These are phyloP conservation scores for Alternaria infectoria DNA, from an alignment of 2,329 filamentous ascomycete species.

Conservation along the genomic window DNA sequence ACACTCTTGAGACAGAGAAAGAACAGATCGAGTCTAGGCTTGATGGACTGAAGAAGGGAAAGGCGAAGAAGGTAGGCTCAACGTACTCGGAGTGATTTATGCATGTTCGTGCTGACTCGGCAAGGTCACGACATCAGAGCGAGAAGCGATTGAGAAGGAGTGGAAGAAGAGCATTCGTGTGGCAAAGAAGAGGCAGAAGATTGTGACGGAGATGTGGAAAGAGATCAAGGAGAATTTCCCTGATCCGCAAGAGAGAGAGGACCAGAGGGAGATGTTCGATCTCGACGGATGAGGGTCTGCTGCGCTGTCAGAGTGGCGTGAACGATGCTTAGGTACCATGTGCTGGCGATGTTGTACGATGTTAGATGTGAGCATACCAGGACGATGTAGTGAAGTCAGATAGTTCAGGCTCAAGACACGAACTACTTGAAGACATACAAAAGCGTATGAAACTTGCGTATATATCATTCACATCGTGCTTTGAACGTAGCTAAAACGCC, in stretches of 20 bases:
- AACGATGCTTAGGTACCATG: neutral
- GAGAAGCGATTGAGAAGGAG: constrained; percentile 54
- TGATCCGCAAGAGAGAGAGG: constrained; percentile 55
- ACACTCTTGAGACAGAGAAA: constrained; percentile 54
- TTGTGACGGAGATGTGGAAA: constrained; percentile 60
- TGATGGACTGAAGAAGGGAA: constrained; percentile 48
- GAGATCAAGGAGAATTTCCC: constrained; percentile 56
- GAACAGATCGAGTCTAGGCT: constrained; percentile 51
- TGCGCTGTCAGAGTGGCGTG: neutral
- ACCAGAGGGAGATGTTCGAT: constrained; percentile 57
- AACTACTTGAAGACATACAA: neutral
- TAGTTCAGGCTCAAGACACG: neutral
- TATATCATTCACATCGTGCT: neutral
- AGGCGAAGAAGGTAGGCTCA: constrained; percentile 53
- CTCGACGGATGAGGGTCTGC: constrained; percentile 38
- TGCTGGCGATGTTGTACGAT: neutral
- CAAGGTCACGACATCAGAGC: constrained; percentile 50
- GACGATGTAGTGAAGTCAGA: neutral
- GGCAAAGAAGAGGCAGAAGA: constrained; percentile 53
- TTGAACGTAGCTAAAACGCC: neutral
- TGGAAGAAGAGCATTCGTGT: constrained; percentile 53
- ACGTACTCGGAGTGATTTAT: neutral
- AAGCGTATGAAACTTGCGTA: neutral
- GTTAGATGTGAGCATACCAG: neutral
- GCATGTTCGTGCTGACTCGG: neutral